Evolutionary conservation across 1,139 yeast genomes (phyloP).

Genomic region (Saccharomycopsis hybrid): DNA sequence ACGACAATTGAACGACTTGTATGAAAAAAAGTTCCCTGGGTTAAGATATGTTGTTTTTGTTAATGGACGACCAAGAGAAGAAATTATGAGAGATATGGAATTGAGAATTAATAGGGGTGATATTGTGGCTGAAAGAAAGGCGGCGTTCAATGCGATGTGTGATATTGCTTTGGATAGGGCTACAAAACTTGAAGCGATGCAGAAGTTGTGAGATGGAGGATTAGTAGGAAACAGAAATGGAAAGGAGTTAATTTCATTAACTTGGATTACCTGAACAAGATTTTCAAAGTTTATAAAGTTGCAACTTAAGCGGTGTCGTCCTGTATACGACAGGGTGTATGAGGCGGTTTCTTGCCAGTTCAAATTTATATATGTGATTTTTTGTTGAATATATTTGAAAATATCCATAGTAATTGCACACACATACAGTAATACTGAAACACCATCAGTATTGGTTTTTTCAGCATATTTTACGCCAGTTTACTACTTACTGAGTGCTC

Average conservation of each 20-base stretch:
- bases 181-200: slow-evolving; percentile 31
- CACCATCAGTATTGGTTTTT: too few relatives aligned
- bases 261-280: too few relatives aligned
- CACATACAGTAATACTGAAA: too few relatives aligned
- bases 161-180: slow-evolving; percentile 82
- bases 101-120: slow-evolving; percentile 50
- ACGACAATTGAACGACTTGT: slow-evolving; percentile 46
- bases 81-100: slow-evolving; percentile 61
- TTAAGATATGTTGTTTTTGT: slow-evolving; percentile 87
- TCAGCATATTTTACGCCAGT: too few relatives aligned
- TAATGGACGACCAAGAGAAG: slow-evolving; percentile 66
- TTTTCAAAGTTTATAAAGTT: too few relatives aligned
- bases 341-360: too few relatives aligned
- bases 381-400: too few relatives aligned
- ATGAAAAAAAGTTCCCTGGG: slow-evolving; percentile 73
- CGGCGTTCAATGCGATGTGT: slow-evolving; percentile 82
- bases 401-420: too few relatives aligned
- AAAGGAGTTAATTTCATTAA: not conserved
- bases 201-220: not conserved
- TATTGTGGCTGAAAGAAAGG: slow-evolving; percentile 47
- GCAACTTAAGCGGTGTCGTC: too few relatives aligned
- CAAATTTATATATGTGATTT: too few relatives aligned
- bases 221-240: not conserved
- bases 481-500: too few relatives aligned
- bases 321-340: too few relatives aligned